Conservation (phyloP, 2,329 filamentous ascomycete genomes). For the Fusarium paranaense region DNA sequence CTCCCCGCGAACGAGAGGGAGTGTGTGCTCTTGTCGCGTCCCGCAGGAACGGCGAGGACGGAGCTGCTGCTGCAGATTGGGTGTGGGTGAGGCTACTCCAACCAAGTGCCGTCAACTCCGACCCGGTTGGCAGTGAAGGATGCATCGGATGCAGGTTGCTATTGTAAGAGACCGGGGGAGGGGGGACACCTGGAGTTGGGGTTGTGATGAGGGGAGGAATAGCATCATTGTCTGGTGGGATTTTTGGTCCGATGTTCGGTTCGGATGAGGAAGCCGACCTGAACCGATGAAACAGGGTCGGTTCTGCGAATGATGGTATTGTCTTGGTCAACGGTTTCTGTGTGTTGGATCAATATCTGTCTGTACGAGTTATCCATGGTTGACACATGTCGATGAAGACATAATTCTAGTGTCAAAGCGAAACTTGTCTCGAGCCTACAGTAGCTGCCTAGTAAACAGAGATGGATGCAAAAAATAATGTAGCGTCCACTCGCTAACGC, state of each 20-base stretch:
- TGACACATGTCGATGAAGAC: not conserved
- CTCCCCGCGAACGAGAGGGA: conserved; percentile 28
- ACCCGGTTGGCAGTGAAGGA: not conserved
- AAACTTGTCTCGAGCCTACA: not conserved
- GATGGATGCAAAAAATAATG: not conserved
- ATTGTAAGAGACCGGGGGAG: not conserved
- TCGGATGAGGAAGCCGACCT: conserved; percentile 15
- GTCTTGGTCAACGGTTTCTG: not conserved
- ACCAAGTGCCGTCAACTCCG: conserved; percentile 8
- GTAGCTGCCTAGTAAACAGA: not conserved
- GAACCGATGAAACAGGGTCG: conserved; percentile 4
- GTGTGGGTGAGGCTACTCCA: conserved; percentile 6
- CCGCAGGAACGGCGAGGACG: conserved; percentile 37
- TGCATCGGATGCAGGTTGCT: conserved; percentile 16
- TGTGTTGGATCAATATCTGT: not conserved
- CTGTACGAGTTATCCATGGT: not conserved
- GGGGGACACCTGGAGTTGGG: not conserved
- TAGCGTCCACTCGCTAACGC: conserved; percentile 3
- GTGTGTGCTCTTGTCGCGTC: conserved; percentile 23
- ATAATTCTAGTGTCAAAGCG: not conserved
- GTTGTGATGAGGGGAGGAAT: conserved; percentile 6
- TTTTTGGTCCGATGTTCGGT: conserved; percentile 26
- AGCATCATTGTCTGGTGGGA: conserved; percentile 8
- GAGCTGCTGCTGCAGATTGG: conserved; percentile 3
- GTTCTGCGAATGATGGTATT: not conserved